Evolutionary conservation across 2,329 filamentous ascomycete species (phyloP), one percentile per base, ranked within the genome.

Genomic region (Claviceps sp.): DNA sequence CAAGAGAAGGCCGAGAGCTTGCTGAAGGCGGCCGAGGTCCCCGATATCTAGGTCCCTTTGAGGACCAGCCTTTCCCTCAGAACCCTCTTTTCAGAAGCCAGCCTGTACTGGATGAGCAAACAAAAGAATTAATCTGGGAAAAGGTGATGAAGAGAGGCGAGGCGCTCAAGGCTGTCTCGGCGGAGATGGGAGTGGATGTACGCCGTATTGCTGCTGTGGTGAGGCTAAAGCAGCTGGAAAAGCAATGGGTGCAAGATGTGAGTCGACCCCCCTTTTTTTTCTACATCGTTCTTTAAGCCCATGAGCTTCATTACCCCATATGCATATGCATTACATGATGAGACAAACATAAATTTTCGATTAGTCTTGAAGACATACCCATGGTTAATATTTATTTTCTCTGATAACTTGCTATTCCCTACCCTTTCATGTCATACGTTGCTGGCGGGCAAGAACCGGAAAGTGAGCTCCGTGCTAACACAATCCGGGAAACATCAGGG

Each of bases 331-430:
- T 48, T 47, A 56, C 50, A 68, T 81, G 78, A 81, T 81, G 78
- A 69, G 62, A 79, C 64, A 67, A 70, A 87, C 78, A 55, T 75
- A 71, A 80, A 77, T 46, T 45, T 54, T 85, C 91, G 91, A 96
- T 97, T 95, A 96, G 91, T 97, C 91, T 95, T 94, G 77, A 96
- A 95, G 90, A 97, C 90, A 82, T 69, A 73, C 54, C 82, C 76
- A 83, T 93, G 88, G 87, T 96, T 91, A 91, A 20, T 11, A 18
- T 26, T 37, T 45, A 45, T 38, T 22, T 24, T 22, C 14, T 30
- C 43, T 51, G 44, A 77, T 79, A 55, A 55, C 59, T 65, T 62
- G 59, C 59, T 54, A 55, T 51, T 60, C 63, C 14, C 24, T 26
- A 42, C 47, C 9, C 30, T 11, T 30, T 8, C 9, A 30, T 30